phyloP scores from a whole-genome alignment of 352 stramenopile species.

The Pythium biforme region DNA sequence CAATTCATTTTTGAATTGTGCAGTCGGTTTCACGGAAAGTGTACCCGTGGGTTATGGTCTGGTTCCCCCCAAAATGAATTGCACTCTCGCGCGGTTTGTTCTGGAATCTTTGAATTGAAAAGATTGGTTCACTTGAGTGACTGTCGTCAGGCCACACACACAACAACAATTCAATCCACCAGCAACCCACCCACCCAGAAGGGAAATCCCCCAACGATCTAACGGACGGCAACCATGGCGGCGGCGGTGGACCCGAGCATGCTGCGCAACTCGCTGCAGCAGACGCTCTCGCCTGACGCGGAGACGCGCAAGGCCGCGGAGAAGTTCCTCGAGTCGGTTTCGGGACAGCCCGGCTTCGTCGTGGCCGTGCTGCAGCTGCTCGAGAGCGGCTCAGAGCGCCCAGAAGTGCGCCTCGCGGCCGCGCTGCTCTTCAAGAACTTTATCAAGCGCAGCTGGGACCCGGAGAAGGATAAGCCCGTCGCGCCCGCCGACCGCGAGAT shows the following conservation, averaged over 20 bases:
- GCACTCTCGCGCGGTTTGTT: background rate
- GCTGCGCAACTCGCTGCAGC: slow-evolving; percentile 71
- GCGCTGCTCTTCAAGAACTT: slow-evolving; percentile 97
- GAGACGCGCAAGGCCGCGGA: slow-evolving; percentile 72
- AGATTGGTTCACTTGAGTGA: slow-evolving; percentile 25
- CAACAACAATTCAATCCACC: slow-evolving; percentile 10
- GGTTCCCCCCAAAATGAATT: too few relatives aligned
- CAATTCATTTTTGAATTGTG: slow-evolving; percentile 19
- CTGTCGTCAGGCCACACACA: background rate
- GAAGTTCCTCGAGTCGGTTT: slow-evolving; percentile 58
- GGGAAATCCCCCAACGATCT: background rate
- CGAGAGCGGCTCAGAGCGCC: slow-evolving; percentile 54
- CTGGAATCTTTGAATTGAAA: slow-evolving; percentile 10
- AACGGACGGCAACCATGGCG: slow-evolving; percentile 36
- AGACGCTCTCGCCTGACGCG: slow-evolving; percentile 73
- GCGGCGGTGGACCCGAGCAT: slow-evolving; percentile 48
- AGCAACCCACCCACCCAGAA: too few relatives aligned
- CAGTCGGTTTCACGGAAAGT: background rate
- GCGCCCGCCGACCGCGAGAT: slow-evolving; percentile 83
- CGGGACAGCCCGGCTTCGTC: slow-evolving; percentile 67
- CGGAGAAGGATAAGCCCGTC: slow-evolving; percentile 79
- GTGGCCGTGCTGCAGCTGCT: slow-evolving; percentile 73
- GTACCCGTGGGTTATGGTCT: too few relatives aligned
- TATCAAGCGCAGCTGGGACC: slow-evolving; percentile 97
- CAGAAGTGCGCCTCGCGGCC: slow-evolving; percentile 68